phyloP scores from a whole-genome alignment of 2,329 filamentous ascomycete genomes.

The Xylaria sp. region DNA sequence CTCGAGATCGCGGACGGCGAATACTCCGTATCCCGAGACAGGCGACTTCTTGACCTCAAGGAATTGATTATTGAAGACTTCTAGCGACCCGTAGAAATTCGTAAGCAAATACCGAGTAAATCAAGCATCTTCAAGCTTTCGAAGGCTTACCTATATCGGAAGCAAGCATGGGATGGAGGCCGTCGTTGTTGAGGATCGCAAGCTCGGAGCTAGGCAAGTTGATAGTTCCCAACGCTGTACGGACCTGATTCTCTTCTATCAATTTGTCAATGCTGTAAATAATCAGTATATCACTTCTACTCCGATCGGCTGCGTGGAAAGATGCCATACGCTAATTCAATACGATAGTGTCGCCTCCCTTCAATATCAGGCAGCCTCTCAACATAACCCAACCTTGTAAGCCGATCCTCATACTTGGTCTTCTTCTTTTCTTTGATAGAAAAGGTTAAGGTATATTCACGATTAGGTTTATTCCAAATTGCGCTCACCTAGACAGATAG shows the following conservation, averaged over 20 bases:
- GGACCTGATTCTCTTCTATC: slow-evolving; percentile 21
- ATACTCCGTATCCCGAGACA: slow-evolving; percentile 60
- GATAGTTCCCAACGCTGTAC: slow-evolving; percentile 1
- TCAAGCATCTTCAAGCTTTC: too few species aligned
- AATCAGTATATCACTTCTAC: background rate
- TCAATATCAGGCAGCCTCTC: slow-evolving; percentile 30
- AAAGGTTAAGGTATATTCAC: background rate
- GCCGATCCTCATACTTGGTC: slow-evolving; percentile 27
- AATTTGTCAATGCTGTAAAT: slow-evolving; percentile 25
- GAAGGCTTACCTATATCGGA: slow-evolving; percentile 29
- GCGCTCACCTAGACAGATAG: slow-evolving; percentile 19
- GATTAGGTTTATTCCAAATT: background rate
- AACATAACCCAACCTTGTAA: slow-evolving; percentile 24
- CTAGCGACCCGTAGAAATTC: slow-evolving; percentile 16
- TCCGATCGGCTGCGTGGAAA: too few species aligned
- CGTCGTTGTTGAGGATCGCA: slow-evolving; percentile 27
- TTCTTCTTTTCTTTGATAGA: background rate
- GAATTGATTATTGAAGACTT: slow-evolving; percentile 51
- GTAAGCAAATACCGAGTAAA: background rate
- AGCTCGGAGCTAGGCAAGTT: slow-evolving; percentile 16
- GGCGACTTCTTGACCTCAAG: slow-evolving; percentile 56
- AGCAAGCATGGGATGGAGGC: slow-evolving; percentile 27
- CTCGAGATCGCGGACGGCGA: slow-evolving; percentile 56
- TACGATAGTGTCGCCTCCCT: slow-evolving; percentile 31
- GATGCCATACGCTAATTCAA: slow-evolving; percentile 24